phyloP scores from a whole-genome alignment of 2,329 filamentous ascomycete genomes.

The Clonostachys byssicola region DNA sequence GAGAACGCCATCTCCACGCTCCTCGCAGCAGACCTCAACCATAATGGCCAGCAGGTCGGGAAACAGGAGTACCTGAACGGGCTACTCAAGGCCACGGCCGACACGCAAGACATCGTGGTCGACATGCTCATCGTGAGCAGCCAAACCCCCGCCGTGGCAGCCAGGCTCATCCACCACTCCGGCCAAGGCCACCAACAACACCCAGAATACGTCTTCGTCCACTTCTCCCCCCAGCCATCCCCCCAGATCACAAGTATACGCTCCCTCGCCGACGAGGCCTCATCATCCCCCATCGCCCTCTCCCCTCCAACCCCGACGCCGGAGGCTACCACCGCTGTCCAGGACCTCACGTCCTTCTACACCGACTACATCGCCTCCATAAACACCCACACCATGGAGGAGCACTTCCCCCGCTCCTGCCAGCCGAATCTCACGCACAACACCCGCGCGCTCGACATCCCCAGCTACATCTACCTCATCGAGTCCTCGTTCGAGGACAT shows the following conservation, averaged over 20 bases:
- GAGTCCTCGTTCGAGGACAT: slow-evolving; percentile 17
- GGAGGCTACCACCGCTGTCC: no score
- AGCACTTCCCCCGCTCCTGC: slow-evolving; percentile 16
- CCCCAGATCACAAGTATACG: no score
- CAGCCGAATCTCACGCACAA: slow-evolving; percentile 21
- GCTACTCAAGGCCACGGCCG: background rate
- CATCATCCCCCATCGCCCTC: background rate
- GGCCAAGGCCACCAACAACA: no score
- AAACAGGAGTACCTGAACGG: background rate
- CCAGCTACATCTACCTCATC: slow-evolving; percentile 19
- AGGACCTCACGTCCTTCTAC: slow-evolving; percentile 9
- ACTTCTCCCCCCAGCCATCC: no score
- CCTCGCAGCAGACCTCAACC: no score
- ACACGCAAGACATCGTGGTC: no score
- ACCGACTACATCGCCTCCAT: slow-evolving; percentile 21
- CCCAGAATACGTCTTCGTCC: no score
- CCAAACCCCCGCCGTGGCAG: no score
- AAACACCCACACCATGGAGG: slow-evolving; percentile 17
- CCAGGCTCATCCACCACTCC: no score
- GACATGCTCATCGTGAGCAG: no score
- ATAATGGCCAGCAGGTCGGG: no score
- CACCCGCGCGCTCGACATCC: slow-evolving; percentile 9
- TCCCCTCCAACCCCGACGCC: background rate
- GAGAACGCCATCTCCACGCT: no score
- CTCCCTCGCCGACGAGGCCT: background rate